Evolutionary conservation across 345 rosid genomes (phyloP).

Genomic region (Rhodamnia rubescens): DNA sequence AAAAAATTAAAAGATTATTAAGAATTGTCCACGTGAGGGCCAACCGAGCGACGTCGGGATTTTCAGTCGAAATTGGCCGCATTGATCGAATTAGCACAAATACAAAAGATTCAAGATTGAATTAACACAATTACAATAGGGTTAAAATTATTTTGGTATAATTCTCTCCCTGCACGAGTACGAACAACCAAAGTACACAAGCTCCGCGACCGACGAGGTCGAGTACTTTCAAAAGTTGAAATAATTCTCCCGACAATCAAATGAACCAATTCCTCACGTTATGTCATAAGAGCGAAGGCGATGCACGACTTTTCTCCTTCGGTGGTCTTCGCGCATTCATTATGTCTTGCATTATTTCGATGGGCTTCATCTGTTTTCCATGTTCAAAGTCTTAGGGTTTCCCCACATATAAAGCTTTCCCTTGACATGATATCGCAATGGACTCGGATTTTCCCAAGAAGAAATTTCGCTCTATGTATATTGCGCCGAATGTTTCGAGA

Average conservation of each 20-base stretch:
- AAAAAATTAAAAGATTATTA: too few relatives aligned
- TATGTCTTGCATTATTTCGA: not conserved
- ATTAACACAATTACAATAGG: too few relatives aligned
- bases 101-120: fast-evolving
- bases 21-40: too few relatives aligned
- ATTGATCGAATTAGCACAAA: too few relatives aligned
- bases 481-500: not conserved
- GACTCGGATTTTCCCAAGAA: not conserved
- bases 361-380: not conserved
- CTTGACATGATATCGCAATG: not conserved
- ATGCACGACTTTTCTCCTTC: not conserved
- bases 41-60: too few relatives aligned
- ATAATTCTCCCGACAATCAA: not conserved
- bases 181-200: not conserved
- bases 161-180: not conserved
- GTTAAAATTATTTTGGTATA: too few relatives aligned
- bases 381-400: not conserved
- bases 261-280: not conserved
- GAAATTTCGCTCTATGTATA: not conserved
- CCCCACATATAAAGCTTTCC: not conserved
- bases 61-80: too few relatives aligned
- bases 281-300: not conserved
- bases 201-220: not conserved
- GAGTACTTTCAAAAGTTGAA: not conserved
- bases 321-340: not conserved